Conservation (phyloP, 2,329 filamentous ascomycete species). For the Aspergillus quadrilineatus region DNA sequence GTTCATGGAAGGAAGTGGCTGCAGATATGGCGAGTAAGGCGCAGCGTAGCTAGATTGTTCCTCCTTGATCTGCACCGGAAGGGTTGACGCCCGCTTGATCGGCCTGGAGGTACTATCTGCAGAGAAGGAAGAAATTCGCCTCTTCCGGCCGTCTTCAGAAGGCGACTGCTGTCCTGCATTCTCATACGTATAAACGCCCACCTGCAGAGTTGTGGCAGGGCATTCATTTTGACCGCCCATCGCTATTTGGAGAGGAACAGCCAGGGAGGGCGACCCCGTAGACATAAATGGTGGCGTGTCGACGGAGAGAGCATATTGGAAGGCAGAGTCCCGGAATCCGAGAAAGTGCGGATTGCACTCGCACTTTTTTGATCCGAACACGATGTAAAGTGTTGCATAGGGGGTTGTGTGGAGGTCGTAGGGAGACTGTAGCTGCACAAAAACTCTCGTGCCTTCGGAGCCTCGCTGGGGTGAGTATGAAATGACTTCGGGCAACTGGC, state of each 20-base stretch:
- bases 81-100: slow-evolving; percentile 48
- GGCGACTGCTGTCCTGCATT: slow-evolving; percentile 45
- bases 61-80: slow-evolving; percentile 50
- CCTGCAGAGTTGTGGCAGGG: slow-evolving; percentile 51
- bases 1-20: slow-evolving; percentile 46
- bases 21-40: slow-evolving; percentile 52
- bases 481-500: slow-evolving; percentile 62
- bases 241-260: slow-evolving; percentile 59
- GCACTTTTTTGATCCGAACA: slow-evolving; percentile 77
- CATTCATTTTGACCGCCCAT: slow-evolving; percentile 59
- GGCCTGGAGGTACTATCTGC: slow-evolving; percentile 49
- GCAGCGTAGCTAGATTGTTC: slow-evolving; percentile 54
- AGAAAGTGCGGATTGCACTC: slow-evolving; percentile 64
- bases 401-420: slow-evolving; percentile 68
- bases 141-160: slow-evolving; percentile 52
- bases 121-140: slow-evolving; percentile 55
- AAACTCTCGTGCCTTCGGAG: slow-evolving; percentile 66
- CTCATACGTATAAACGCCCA: slow-evolving; percentile 63
- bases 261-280: slow-evolving; percentile 56
- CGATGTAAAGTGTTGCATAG: slow-evolving; percentile 58
- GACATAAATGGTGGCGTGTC: slow-evolving; percentile 67
- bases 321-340: slow-evolving; percentile 58
- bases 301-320: slow-evolving; percentile 69
- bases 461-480: slow-evolving; percentile 71
- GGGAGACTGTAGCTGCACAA: slow-evolving; percentile 70